Evolutionary conservation across 2,329 filamentous ascomycete species (phyloP).

Genomic region (Lasiodiplodia gonubiensis): DNA sequence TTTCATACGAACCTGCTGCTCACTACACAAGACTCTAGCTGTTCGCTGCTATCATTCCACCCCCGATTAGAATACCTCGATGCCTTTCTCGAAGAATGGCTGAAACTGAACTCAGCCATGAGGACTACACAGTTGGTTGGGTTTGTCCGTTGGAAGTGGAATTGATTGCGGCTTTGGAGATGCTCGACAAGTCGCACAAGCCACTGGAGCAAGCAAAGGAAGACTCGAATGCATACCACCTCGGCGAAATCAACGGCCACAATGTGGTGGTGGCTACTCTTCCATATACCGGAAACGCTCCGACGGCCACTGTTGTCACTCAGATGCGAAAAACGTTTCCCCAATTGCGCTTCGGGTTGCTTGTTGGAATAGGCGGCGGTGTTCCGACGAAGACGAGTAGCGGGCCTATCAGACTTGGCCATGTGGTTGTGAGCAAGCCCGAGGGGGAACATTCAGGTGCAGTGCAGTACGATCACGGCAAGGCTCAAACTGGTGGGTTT

Average conservation of each 20-base stretch:
- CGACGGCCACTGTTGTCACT: neutral
- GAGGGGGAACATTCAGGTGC: constrained; percentile 32
- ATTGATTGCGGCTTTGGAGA: neutral
- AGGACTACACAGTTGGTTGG: neutral
- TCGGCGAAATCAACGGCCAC: neutral
- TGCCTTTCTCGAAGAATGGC: too few relatives aligned
- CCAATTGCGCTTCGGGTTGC: constrained; percentile 32
- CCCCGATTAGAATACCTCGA: too few relatives aligned
- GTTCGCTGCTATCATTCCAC: too few relatives aligned
- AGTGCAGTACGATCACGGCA: constrained; percentile 36
- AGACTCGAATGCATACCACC: neutral
- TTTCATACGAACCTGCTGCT: too few relatives aligned
- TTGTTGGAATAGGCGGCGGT: constrained; percentile 37
- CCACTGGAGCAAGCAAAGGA: neutral
- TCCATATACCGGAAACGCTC: neutral
- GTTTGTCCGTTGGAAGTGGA: neutral
- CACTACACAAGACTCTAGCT: too few relatives aligned
- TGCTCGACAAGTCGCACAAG: neutral
- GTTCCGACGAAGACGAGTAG: constrained; percentile 30
- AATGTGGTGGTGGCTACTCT: neutral
- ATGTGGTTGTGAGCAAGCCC: constrained; percentile 37
- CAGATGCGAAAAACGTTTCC: constrained; percentile 30
- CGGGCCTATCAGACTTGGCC: constrained; percentile 35
- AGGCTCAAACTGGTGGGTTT: constrained; percentile 26
- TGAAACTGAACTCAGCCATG: neutral